These are phyloP conservation scores for Pyrus pyrifolia DNA, from an alignment of 306 rosid genomes.

Conservation along the genomic window DNA sequence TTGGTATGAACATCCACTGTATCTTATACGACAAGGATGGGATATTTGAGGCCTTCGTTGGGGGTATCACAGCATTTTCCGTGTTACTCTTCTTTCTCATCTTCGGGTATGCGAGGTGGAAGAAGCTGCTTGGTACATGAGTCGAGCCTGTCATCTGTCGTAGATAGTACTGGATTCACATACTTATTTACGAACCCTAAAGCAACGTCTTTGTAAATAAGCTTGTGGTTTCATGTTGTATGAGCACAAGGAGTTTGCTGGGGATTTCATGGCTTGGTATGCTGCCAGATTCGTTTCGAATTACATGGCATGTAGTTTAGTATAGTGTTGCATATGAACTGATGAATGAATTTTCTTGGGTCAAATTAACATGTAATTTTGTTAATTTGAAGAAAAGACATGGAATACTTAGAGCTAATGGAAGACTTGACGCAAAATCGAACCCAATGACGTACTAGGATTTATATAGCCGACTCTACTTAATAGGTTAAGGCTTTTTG, in stretches of 20 bases:
- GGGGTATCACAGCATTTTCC: slow-evolving; percentile 30
- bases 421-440: too few species aligned
- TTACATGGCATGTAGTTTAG: neutral
- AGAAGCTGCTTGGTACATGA: slow-evolving; percentile 78
- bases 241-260: neutral
- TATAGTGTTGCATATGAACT: neutral
- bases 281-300: neutral
- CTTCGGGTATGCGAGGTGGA: slow-evolving; percentile 87
- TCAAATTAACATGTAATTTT: neutral
- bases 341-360: neutral
- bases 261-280: neutral
- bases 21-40: slow-evolving; percentile 3
- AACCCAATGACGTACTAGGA: accelerated
- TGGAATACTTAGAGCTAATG: too few species aligned
- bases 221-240: neutral
- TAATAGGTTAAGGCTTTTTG: too few species aligned
- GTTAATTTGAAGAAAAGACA: too few species aligned
- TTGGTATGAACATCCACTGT: slow-evolving; percentile 94
- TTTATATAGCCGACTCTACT: too few species aligned
- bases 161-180: neutral
- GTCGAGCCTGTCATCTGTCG: neutral
- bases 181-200: neutral
- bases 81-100: slow-evolving; percentile 53
- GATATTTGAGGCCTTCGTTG: slow-evolving; percentile 51
- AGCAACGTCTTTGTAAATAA: neutral